Evolutionary conservation across 805 yeast species (phyloP), one percentile per base, ranked within the genome.

Genomic region (Ogataea neopini): DNA sequence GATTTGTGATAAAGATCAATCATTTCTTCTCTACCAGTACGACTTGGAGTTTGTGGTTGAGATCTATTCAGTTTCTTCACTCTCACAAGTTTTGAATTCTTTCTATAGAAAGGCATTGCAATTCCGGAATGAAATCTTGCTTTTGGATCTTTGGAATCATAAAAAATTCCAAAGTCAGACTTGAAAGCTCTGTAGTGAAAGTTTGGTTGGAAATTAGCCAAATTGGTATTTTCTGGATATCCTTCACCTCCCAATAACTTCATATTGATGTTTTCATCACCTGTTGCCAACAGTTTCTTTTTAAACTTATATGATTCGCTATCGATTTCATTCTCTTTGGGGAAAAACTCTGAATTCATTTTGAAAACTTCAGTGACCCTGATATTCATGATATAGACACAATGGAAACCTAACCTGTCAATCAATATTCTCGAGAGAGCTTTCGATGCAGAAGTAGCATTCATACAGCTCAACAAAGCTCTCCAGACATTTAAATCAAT

Each of bases 151-250:
- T 62, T 53, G 39, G 69, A 64, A 28, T 62, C 65, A 57, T 76
- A 76, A 11, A 62, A 63, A 4, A 77, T 56, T 1, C 87, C 87
- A 64, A 73, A 74, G 43, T 79, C 82, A 1, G 83, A 75, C 14
- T 66, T 65, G 53, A 79, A 73, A 0, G 79, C 73, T 28, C 66
- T 64, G 42, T 68, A 69, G 59, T 77, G 80, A 36, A 79, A 56
- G 15, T 56, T 15, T 51, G 55, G 49, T 59, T 66, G 58, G 47
- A 54, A 53, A 20, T 43, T 51, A 14, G 53, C 44, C 13, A 50
- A 36, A 20, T 47, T 48, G 15, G 55, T 35, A 15, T 50, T 51
- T n/a, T 57, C 56, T 8, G 46, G 70, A 20, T 50, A 49, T 1
- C 73, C 79, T 56, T 64, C 64, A 1, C 70, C 63, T 0, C 83